A percentile compares a stretch with the other conserved stretches of the same genome.
These are phyloP conservation scores for Stephanodiscus minutulus DNA, from an alignment of 108 stramenopile genomes.

Conservation along the genomic window DNA sequence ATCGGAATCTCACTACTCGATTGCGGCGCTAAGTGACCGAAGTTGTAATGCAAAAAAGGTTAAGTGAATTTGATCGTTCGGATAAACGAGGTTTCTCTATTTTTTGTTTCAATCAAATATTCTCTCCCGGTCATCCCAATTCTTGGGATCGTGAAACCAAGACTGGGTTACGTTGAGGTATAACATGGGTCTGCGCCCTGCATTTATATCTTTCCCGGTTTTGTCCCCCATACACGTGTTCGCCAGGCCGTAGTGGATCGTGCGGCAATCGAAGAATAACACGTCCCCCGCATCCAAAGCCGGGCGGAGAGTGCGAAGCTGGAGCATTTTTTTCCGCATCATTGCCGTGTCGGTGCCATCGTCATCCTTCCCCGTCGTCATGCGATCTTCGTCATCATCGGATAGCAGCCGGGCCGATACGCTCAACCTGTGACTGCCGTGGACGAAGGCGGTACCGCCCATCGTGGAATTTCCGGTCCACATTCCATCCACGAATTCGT, in stretches of 20 bases:
- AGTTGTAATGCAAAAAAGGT: no score
- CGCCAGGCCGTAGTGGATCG: constrained; percentile 85
- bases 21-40: no score
- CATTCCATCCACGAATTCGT: constrained; percentile 44
- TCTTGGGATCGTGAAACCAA: constrained; percentile 89
- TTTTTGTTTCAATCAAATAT: constrained; percentile 27
- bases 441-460: constrained; percentile 82
- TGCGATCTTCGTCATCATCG: constrained; percentile 16
- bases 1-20: no score
- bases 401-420: constrained; percentile 57
- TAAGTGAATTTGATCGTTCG: no score
- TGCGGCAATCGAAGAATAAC: constrained; percentile 82
- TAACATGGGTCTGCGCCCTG: constrained; percentile 66
- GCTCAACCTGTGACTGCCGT: constrained; percentile 70
- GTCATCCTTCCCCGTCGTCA: constrained; percentile 10
- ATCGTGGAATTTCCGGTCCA: constrained; percentile 53
- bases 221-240: constrained; percentile 56
- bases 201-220: constrained; percentile 22
- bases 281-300: constrained; percentile 76
- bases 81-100: no score
- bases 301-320: constrained; percentile 69
- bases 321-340: constrained; percentile 33
- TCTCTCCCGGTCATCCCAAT: constrained; percentile 43
- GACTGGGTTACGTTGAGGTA: constrained; percentile 78
- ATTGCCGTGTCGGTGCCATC: neutral